A percentile compares a stretch with the other conserved stretches of the same genome.
phyloP scores from a whole-genome alignment of 305 asterid species.

The Rubia peregrina region DNA sequence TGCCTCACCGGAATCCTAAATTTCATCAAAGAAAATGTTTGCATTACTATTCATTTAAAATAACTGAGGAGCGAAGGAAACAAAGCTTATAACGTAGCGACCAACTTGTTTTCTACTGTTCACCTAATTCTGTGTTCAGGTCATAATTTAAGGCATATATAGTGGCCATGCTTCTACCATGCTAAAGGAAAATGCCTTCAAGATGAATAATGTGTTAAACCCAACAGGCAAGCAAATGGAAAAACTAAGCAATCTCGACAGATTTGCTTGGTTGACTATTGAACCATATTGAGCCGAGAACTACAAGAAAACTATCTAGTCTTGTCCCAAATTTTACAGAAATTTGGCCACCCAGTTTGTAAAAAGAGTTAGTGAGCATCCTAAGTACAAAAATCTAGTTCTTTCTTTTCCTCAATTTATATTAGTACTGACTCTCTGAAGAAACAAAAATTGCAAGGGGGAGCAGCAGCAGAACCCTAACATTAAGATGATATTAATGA shows the following conservation, averaged over 20 bases:
- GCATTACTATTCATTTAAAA: background rate
- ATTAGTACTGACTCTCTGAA: background rate
- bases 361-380: background rate
- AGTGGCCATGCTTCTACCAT: background rate
- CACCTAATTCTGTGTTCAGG: background rate
- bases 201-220: background rate
- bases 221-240: background rate
- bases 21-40: background rate
- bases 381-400: background rate
- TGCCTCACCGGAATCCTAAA: constrained; percentile 34
- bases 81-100: background rate
- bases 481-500: background rate
- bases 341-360: background rate
- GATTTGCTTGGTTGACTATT: background rate
- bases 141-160: background rate
- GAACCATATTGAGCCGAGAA: background rate
- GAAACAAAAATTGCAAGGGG: background rate
- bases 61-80: background rate
- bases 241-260: background rate
- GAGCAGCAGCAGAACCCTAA: background rate
- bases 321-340: background rate
- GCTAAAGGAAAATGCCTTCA: background rate
- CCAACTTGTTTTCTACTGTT: background rate
- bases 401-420: background rate
- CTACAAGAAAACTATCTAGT: background rate